Evolutionary conservation across 202 grass and related monocot genomes (phyloP), one percentile per base, ranked within the genome.

Genomic region (Zoysia matrella): DNA sequence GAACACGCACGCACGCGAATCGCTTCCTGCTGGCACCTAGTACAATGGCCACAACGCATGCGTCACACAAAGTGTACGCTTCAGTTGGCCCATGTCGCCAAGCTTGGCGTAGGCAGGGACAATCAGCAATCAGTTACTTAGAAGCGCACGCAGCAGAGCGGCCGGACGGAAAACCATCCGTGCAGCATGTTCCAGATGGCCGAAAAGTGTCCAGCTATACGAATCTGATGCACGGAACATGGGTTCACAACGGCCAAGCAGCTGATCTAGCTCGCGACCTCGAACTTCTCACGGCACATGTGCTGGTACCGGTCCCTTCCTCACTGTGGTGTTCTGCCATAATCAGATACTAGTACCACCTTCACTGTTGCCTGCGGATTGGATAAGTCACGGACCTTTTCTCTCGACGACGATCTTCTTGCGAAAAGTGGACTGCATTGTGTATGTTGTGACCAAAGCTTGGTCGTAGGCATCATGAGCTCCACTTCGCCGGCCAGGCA

Each of bases 401-500:
- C 53, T 11, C 36, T 41, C 30, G 5, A 11, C 12, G 9, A 40
- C 2, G 61, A 64, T 64, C 60, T 40, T 22, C 30, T 40, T 41
- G 3, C 60, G 1, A 8, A 64, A 62, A 42, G 75, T 39, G 42
- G 71, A 66, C 56, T 16, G 53, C 72, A 4, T 47, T 13, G 66
- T 5, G 50, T 3, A 1, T 79, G 40, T 41, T 14, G 75, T 78
- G 75, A 67, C 63, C 49, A 22, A 46, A 78, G 50, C 49, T 4
- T 8, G 13, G 57, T 43, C 30, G 30, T 36, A 4, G 52, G 51
- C 53, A 16, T 40, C 63, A 9, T 40, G 80, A 79, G 74, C 82
- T 36, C 82, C 69, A 47, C 36, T 4, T 18, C 41, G 61, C 68
- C 68, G 80, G 8, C 47, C 81, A 70, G 75, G 76, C 86, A 88